Evolutionary conservation across 495 filamentous ascomycete genomes (phyloP).

Genomic region (Physcia stellaris): DNA sequence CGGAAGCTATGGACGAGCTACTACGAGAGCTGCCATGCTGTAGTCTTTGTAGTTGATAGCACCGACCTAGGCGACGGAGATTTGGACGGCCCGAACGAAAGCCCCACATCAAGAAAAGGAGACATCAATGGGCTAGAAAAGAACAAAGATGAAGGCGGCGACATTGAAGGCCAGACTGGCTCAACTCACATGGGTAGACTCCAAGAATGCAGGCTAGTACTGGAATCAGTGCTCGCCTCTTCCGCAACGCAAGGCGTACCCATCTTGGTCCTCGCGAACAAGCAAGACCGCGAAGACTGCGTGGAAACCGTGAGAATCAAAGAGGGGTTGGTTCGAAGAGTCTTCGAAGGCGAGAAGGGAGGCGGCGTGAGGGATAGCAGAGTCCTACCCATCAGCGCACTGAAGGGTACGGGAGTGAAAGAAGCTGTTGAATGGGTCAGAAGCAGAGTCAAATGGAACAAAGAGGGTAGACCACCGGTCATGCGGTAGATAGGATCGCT

Average conservation of each 20-base stretch:
- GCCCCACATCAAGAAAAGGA: slow-evolving; percentile 1
- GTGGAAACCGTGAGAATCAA: slow-evolving; percentile 95
- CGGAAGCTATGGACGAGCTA: slow-evolving; percentile 93
- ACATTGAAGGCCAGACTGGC: neutral
- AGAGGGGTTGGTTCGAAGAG: slow-evolving; percentile 83
- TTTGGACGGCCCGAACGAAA: slow-evolving; percentile 33
- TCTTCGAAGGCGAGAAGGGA: slow-evolving; percentile 88
- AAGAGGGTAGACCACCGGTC: slow-evolving; percentile 77
- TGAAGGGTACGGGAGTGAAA: slow-evolving; percentile 80
- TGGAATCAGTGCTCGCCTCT: slow-evolving; percentile 73
- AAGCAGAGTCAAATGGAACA: slow-evolving; percentile 87
- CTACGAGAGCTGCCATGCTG: slow-evolving; percentile 84
- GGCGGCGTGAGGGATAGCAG: slow-evolving; percentile 73
- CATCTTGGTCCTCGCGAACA: slow-evolving; percentile 86
- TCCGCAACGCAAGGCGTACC: slow-evolving; percentile 81
- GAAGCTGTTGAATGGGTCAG: slow-evolving; percentile 95
- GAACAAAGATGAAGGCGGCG: neutral
- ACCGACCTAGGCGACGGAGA: slow-evolving; percentile 77
- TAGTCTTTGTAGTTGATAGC: slow-evolving; percentile 92
- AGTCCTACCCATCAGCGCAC: slow-evolving; percentile 80
- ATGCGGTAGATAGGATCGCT: slow-evolving; percentile 48
- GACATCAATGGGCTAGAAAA: slow-evolving; percentile 9
- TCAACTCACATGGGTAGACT: slow-evolving; percentile 41
- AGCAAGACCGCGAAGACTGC: slow-evolving; percentile 94
- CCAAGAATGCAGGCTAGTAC: slow-evolving; percentile 75